phyloP scores from a whole-genome alignment of 345 rosid species.

The Luvunga scandens region DNA sequence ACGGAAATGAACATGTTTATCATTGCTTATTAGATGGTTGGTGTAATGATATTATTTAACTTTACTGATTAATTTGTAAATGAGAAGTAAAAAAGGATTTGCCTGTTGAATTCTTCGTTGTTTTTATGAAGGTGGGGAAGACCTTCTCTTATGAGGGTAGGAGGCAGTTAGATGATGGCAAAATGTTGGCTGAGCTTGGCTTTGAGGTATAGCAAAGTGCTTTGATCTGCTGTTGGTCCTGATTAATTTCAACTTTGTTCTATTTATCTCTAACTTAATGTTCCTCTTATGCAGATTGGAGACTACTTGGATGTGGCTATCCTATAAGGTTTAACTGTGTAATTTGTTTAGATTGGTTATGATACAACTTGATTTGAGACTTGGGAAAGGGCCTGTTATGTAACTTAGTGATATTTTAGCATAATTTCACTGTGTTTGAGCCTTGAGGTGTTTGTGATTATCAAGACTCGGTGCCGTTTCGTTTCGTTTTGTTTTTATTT shows the following conservation, averaged over 20 bases:
- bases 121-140: constrained; percentile 63
- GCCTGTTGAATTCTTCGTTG: constrained; percentile 12
- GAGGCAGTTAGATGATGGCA: constrained; percentile 70
- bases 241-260: background rate
- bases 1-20: constrained; percentile 2
- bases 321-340: constrained; percentile 23
- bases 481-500: too few species aligned
- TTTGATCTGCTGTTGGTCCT: background rate
- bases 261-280: constrained; percentile 1
- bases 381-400: background rate
- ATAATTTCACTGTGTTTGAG: background rate
- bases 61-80: background rate
- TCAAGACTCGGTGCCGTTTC: too few species aligned
- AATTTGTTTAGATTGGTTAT: background rate
- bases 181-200: constrained; percentile 68
- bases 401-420: background rate
- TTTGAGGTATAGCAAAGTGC: constrained; percentile 55
- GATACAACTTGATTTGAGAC: background rate
- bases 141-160: constrained; percentile 67
- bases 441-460: background rate
- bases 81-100: constrained; percentile 5
- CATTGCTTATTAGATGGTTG: background rate
- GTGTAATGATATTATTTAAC: background rate
- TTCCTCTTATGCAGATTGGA: constrained; percentile 58
- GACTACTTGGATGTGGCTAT: constrained; percentile 93